Percentiles rank a stretch among this genome's conserved stretches.
Evolutionary conservation across 371 early-diverging fungal species (phyloP).

Genomic region (Coemansia sp.): DNA sequence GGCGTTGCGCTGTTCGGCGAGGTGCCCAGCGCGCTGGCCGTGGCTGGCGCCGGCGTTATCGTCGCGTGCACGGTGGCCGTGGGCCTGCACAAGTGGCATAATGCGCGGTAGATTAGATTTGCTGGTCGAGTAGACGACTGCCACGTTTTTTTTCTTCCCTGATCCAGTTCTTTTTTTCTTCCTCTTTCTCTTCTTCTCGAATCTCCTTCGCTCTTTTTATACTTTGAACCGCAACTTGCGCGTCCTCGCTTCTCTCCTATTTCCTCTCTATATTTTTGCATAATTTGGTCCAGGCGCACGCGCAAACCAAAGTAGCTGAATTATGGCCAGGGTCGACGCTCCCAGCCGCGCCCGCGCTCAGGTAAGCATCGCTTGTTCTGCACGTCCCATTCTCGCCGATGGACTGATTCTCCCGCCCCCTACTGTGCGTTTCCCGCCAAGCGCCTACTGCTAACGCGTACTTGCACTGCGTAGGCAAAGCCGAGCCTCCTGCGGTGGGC

Average conservation of each 20-base stretch:
- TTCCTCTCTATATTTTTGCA: too few relatives aligned
- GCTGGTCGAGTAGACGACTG: not conserved
- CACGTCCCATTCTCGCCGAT: not conserved
- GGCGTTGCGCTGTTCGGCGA: conserved; percentile 70
- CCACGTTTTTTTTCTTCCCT: not conserved
- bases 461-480: conserved; percentile 1
- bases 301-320: not conserved
- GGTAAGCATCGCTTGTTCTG: conserved; percentile 2
- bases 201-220: not conserved
- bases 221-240: not conserved
- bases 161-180: not conserved
- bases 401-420: not conserved
- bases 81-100: conserved; percentile 55
- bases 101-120: too few relatives aligned
- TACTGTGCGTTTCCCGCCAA: not conserved
- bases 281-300: too few relatives aligned
- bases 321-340: not conserved
- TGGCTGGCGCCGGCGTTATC: conserved; percentile 67
- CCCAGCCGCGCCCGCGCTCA: not conserved
- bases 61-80: conserved; percentile 66
- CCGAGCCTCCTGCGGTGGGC: conserved; percentile 19
- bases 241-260: too few relatives aligned
- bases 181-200: not conserved
- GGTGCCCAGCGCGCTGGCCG: conserved; percentile 56
- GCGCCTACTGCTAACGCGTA: too few relatives aligned